Percentiles rank a stretch among this genome's conserved stretches.
phyloP scores from a whole-genome alignment of 2,329 filamentous ascomycete genomes.

The Dactylellina haptotyla region DNA sequence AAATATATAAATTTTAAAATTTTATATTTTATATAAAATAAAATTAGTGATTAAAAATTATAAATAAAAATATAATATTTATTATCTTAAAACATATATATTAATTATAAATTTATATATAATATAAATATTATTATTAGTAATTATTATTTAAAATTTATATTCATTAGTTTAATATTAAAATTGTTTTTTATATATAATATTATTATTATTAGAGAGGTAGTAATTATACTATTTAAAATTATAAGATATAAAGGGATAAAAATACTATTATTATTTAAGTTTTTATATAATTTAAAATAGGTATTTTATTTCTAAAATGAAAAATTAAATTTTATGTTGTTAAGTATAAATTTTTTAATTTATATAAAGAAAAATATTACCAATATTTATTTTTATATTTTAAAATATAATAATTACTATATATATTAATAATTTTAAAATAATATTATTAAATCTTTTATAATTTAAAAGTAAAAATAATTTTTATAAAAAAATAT shows the following conservation, averaged over 20 bases:
- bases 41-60: neutral
- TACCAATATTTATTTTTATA: too few species aligned
- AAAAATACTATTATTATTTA: too few species aligned
- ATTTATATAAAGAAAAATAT: too few species aligned
- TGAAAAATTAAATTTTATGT: too few species aligned
- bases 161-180: too few species aligned
- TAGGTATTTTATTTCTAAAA: too few species aligned
- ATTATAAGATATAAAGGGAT: too few species aligned
- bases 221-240: too few species aligned
- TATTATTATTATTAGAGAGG: too few species aligned
- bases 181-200: too few species aligned
- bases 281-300: too few species aligned
- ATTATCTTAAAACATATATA: slow-evolving; percentile 11
- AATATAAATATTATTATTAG: slow-evolving; percentile 1
- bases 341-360: too few species aligned
- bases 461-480: slow-evolving; percentile 4
- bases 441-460: neutral
- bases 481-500: neutral
- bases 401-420: neutral
- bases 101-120: slow-evolving; percentile 9
- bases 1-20: neutral
- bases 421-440: neutral
- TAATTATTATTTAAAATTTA: neutral
- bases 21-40: slow-evolving; percentile 3
- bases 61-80: slow-evolving; percentile 1